These are phyloP conservation scores for Diplogelasinospora grovesii DNA, from an alignment of 495 filamentous ascomycete species.

Conservation along the genomic window DNA sequence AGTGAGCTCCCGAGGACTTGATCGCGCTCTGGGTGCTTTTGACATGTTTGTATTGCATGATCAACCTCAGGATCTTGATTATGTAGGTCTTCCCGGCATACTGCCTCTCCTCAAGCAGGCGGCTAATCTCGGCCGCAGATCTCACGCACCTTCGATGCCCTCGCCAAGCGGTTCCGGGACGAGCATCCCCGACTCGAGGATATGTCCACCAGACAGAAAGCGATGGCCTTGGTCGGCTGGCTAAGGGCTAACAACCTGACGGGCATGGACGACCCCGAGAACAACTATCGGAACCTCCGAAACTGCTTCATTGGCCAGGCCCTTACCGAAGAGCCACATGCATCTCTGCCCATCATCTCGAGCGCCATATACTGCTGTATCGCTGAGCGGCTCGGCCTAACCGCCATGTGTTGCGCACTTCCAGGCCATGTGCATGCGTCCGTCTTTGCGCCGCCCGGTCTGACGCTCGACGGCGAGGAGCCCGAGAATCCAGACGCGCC, in stretches of 20 bases:
- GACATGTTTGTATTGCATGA: constrained; percentile 80
- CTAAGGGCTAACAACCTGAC: constrained; percentile 58
- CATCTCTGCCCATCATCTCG: constrained; percentile 72
- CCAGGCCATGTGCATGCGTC: constrained; percentile 75
- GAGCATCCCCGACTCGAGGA: constrained; percentile 44
- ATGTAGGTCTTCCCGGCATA: constrained; percentile 42
- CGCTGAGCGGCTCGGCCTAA: constrained; percentile 53
- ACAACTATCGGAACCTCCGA: constrained; percentile 66
- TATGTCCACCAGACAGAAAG: constrained; percentile 56
- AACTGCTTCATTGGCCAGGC: constrained; percentile 81
- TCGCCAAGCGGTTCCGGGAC: constrained; percentile 48
- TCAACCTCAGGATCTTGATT: constrained; percentile 61
- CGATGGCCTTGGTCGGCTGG: constrained; percentile 58
- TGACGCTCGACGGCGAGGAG: constrained; percentile 54
- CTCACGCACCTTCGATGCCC: constrained; percentile 51
- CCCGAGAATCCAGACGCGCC: constrained; percentile 17
- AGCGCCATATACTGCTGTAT: constrained; percentile 47
- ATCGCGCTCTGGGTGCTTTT: constrained; percentile 70
- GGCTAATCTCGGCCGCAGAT: constrained; percentile 42
- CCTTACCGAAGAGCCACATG: constrained; percentile 59
- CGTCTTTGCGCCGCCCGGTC: constrained; percentile 50
- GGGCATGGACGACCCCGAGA: constrained; percentile 53
- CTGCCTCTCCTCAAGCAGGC: not conserved
- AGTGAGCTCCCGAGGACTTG: constrained; percentile 39
- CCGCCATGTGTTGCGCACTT: constrained; percentile 67